A percentile compares a stretch with the other conserved stretches of the same genome.
Conservation (phyloP, 2,329 filamentous ascomycete species). For the Xylariales sp. region DNA sequence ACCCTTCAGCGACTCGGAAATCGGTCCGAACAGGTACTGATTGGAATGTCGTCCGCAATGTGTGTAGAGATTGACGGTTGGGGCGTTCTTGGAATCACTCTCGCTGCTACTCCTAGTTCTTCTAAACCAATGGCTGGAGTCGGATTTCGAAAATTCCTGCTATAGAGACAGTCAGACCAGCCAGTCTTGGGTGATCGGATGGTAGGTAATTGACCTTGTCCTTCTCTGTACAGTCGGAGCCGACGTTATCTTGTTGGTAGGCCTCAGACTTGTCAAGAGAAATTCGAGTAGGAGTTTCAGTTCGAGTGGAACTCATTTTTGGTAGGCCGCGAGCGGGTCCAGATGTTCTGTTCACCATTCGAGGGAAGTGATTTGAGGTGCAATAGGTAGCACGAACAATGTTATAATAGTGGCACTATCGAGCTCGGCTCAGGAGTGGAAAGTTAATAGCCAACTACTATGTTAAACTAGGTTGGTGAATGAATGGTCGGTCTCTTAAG, state of each 20-base stretch:
- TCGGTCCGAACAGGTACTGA: slow-evolving; percentile 62
- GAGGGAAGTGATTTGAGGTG: slow-evolving; percentile 2
- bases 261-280: slow-evolving; percentile 35
- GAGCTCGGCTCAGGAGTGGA: slow-evolving; percentile 1
- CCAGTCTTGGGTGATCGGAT: not conserved
- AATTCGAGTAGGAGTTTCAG: slow-evolving; percentile 38
- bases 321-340: not conserved
- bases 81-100: slow-evolving; percentile 46
- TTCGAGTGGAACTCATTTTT: slow-evolving; percentile 43
- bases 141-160: slow-evolving; percentile 17
- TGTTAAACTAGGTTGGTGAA: not conserved
- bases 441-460: not conserved
- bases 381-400: not conserved
- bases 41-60: slow-evolving; percentile 67
- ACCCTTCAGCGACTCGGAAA: slow-evolving; percentile 53
- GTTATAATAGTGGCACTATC: not conserved
- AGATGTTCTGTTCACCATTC: slow-evolving; percentile 5
- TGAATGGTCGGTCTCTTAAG: not conserved
- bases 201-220: slow-evolving; percentile 42
- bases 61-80: slow-evolving; percentile 63
- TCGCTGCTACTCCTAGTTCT: slow-evolving; percentile 21
- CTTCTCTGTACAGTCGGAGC: slow-evolving; percentile 42
- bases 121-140: slow-evolving; percentile 26
- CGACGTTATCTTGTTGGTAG: slow-evolving; percentile 44
- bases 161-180: slow-evolving; percentile 9